These are phyloP conservation scores for Pisolithus microcarpus DNA, from an alignment of 768 basidiomycete genomes.

Conservation along the genomic window DNA sequence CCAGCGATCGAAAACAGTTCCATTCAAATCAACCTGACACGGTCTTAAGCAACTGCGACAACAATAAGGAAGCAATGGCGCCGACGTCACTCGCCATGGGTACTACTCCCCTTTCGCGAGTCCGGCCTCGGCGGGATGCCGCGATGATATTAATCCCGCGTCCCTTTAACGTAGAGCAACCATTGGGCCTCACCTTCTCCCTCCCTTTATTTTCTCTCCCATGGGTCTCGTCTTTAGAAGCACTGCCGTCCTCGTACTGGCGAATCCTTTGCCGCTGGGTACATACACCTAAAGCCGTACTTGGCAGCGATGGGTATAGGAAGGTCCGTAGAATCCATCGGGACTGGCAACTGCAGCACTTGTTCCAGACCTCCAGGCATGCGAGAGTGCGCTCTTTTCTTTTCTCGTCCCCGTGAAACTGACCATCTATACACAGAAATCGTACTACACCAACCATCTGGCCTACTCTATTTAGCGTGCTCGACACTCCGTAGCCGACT, in stretches of 20 bases:
- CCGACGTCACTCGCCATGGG: no score
- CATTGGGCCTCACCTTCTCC: not conserved
- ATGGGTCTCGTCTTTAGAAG: slow-evolving; percentile 4
- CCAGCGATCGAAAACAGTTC: no score
- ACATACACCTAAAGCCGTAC: slow-evolving; percentile 45
- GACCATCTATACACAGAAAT: slow-evolving; percentile 34
- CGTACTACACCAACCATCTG: slow-evolving; percentile 50
- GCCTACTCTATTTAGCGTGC: slow-evolving; percentile 58
- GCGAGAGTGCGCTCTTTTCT: slow-evolving; percentile 47
- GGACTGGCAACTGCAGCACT: slow-evolving; percentile 43
- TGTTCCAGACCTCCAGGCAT: slow-evolving; percentile 52
- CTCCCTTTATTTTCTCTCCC: not conserved
- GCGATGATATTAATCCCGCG: not conserved
- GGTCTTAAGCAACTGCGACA: no score
- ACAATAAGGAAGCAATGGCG: no score
- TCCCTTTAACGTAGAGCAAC: not conserved
- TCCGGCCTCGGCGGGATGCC: not conserved
- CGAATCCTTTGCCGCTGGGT: slow-evolving; percentile 31
- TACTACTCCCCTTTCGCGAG: no score
- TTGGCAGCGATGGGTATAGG: slow-evolving; percentile 38
- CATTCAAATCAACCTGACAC: no score
- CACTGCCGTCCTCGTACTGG: slow-evolving; percentile 25
- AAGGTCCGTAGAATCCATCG: slow-evolving; percentile 37
- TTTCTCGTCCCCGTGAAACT: not conserved
- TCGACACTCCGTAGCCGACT: slow-evolving; percentile 42